A percentile compares a stretch with the other conserved stretches of the same genome.
These are phyloP conservation scores for Hansenula sp. DNA, from an alignment of 1,139 yeast species.

Conservation along the genomic window DNA sequence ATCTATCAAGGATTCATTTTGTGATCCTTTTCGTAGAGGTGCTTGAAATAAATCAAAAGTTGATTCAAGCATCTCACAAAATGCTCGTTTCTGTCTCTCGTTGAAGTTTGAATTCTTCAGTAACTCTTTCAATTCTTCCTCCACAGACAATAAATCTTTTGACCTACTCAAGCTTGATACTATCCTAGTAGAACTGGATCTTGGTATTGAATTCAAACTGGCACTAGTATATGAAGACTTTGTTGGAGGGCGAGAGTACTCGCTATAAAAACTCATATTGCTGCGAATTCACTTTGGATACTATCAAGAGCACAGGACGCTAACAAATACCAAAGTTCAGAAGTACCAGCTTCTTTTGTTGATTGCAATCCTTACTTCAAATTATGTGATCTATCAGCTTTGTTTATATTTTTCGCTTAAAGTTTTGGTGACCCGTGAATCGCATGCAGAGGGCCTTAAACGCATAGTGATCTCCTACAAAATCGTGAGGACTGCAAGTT, in stretches of 20 bases:
- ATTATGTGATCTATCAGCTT: not conserved
- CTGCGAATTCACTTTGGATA: too few species aligned
- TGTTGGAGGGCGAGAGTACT: not conserved
- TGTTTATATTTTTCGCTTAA: not conserved
- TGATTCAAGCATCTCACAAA: slow-evolving; percentile 15
- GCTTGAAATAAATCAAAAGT: slow-evolving; percentile 27
- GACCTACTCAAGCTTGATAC: slow-evolving; percentile 19
- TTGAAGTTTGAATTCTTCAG: slow-evolving; percentile 15
- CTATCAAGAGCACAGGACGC: too few species aligned
- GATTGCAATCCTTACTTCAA: not conserved
- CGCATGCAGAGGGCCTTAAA: not conserved
- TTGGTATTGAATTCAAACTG: not conserved
- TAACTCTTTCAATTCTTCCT: slow-evolving; percentile 21
- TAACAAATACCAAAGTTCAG: too few species aligned
- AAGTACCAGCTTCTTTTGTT: too few species aligned
- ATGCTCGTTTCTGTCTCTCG: slow-evolving; percentile 14
- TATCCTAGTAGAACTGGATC: not conserved
- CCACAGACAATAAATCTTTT: slow-evolving; percentile 24
- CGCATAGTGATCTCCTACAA: too few species aligned
- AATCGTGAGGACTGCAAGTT: too few species aligned
- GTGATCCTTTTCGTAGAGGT: slow-evolving; percentile 8
- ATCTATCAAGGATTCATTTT: slow-evolving; percentile 22
- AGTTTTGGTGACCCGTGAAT: not conserved
- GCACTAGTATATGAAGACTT: not conserved
- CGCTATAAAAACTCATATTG: not conserved